Evolutionary conservation across 345 rosid genomes (phyloP), one percentile per base, ranked within the genome.

Genomic region (Atalantia buxifolia): DNA sequence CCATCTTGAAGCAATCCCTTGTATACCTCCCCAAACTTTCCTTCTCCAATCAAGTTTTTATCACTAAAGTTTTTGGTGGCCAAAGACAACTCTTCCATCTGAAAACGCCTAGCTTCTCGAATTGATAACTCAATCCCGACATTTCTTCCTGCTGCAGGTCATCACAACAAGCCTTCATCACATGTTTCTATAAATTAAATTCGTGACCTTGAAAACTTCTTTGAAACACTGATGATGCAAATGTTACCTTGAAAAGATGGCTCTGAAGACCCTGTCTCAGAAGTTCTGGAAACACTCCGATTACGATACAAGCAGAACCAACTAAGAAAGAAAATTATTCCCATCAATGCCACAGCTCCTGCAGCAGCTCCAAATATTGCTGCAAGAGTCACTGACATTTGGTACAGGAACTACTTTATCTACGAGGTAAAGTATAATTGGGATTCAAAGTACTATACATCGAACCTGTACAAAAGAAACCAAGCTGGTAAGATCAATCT

Each of bases 1-100:
- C 99, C 98, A 65, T 95, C 88, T 79, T 93, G 93, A 74, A 95
- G 98, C 84, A 92, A 88, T 72, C 99, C 99, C 88, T 91, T 93
- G 56, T 91, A 95, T 9, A 92, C 98, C 81, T 90, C 94, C 19
- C 99, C 97, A 50, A 93, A 95, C 82, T 95, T 95, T 69, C 98
- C 99, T 6, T 80, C 78, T 78, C 98, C 99, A 8, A 93, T 91
- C 87, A 96, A 86, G 75, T 91, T 95, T 78, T 85, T 88, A 48
- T 84, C 93, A 56, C 85, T 83, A 69, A 93, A 96, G 83, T 81
- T 84, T 82, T 92, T 96, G 27, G 99, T 92, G 56, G 97, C 97
- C 80, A 82, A 85, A 79, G 94, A 89, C 83, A 96, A 82, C 75
- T 96, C 99, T 83, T 90, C 96, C 88, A 93, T 89, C 80, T 88